Base-by-base conservation (phyloP, 2,329 filamentous ascomycete species). In the Botrytis fabae region DNA sequence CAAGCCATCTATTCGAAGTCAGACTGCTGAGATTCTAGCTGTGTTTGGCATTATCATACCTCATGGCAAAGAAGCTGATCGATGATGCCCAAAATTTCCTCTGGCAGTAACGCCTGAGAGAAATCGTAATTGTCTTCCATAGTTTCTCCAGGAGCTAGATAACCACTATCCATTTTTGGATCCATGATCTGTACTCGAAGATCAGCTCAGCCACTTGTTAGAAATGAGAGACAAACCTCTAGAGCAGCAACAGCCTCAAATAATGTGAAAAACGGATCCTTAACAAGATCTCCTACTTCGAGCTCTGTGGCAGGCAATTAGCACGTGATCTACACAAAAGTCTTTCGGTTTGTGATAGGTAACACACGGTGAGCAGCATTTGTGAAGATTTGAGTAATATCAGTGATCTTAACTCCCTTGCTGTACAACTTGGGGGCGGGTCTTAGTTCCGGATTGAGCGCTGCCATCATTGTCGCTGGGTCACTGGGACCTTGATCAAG, bases 151-250 rank as follows among this genome's bases (percentile, higher is more conserved):
- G 92, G 89, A 32, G 89, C 87, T 10, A 97, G 85, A 76, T 92
- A 94, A 42, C 96, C 96, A 80, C 94, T 98, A 82, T 99, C 96
- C 96, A 99, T 99, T 83, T 98, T 99, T 1, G 93, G 91, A 80
- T 99, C 96, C 93, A 98, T 98, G 78, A 99, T 97, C 96, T 99
- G 79, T 70, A 59, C 16, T 20, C 18, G 70, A 61, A 25, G 20
- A 32, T 72, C 25, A 72, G 63, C 54, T 16, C 25, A 61, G 32
- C 42, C 25, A 8, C 7, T 60, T 51, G 14, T 9, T 28, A n/a
- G 40, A 22, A 54, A 25, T 57, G 28, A 3, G 22, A 48, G 32
- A 75, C 83, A 72, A 81, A 88, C 90, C 88, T 96, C 93, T 35
- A 96, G 86, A 77, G 93, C 93, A 75, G 93, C 93, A 77, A 99